A percentile compares a stretch with the other conserved stretches of the same genome.
phyloP scores from a whole-genome alignment of 2,329 filamentous ascomycete genomes.

The Fusarium miscanthi region DNA sequence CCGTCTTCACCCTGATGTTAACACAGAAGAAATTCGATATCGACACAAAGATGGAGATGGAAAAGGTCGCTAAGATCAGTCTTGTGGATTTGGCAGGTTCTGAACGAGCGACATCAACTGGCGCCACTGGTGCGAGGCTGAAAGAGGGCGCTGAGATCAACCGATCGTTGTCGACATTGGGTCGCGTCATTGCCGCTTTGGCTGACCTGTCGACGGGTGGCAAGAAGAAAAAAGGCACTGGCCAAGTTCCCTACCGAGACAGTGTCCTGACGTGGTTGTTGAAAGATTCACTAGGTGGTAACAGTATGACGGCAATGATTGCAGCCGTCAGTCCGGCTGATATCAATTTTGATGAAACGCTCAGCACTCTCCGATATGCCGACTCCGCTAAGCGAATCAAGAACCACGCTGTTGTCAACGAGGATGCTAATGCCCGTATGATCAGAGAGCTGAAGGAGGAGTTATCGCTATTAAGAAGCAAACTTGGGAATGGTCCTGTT shows the following conservation, averaged over 20 bases:
- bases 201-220: slow-evolving; percentile 90
- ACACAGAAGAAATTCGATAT: slow-evolving; percentile 92
- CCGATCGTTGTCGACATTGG: slow-evolving; percentile 92
- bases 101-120: slow-evolving; percentile 95
- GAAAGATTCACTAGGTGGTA: slow-evolving; percentile 96
- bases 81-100: slow-evolving; percentile 98
- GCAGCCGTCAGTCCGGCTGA: slow-evolving; percentile 97
- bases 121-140: slow-evolving; percentile 91
- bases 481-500: slow-evolving; percentile 72
- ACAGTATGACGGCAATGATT: slow-evolving; percentile 99
- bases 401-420: slow-evolving; percentile 99
- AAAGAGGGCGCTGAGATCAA: slow-evolving; percentile 99
- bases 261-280: slow-evolving; percentile 95
- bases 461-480: slow-evolving; percentile 83
- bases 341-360: slow-evolving; percentile 98
- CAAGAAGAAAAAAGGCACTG: slow-evolving; percentile 77
- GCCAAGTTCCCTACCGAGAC: slow-evolving; percentile 94
- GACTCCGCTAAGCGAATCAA: slow-evolving; percentile 99
- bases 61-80: slow-evolving; percentile 98
- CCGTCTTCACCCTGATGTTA: slow-evolving; percentile 95
- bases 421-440: slow-evolving; percentile 98
- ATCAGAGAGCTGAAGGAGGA: slow-evolving; percentile 98
- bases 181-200: slow-evolving; percentile 95
- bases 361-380: slow-evolving; percentile 94
- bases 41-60: slow-evolving; percentile 96